Base-by-base conservation (phyloP, 495 filamentous ascomycete genomes). In the Hypoxylon rickii region DNA sequence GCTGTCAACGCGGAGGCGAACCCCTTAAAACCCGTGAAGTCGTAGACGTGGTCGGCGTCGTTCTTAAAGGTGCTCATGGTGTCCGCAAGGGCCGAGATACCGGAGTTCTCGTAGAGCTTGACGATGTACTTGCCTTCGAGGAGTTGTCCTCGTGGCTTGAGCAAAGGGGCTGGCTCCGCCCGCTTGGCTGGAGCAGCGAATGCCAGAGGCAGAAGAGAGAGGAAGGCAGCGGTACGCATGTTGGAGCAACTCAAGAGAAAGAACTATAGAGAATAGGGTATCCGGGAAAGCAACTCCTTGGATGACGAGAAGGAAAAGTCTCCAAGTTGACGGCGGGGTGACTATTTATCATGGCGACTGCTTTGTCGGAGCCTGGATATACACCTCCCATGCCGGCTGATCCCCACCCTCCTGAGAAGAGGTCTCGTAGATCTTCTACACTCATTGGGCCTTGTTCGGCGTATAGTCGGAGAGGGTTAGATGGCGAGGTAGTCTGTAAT, bases 51-150 rank as follows among this genome's bases (percentile, higher is more conserved):
- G 50, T 78, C 67, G 47, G 72, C 64, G 47, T 73, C 68, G 41
- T 34, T 48, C 37, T 67, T 40, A 48, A 61, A 61, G 49, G 74
- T 37, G 42, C 42, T 48, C 34, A 73, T 58, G 47, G 66, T 51
- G 13, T 65, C 59, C 12, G 68, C 59, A 7, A 77, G 51, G 41
- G 60, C 51, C 1, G 67, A 61, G 17, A 69, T 58, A 47, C 49
- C 63, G 42, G 64, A 56, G 37, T 75, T 71, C 12, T 76, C 73
- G 43, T 81, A 79, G 54, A 84, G 67, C 63, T 81, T 78, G 63
- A 85, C 76, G 39, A 85, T 80, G 70, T 83, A 85, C 59, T 77
- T 79, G 64, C 73, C 71, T 17, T 73, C 68, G 18, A 83, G 55
- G 47, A 77, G 49, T 16, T 68, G 51, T 39, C 55, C 62, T 40